phyloP scores from a whole-genome alignment of 805 yeast species.

The Candida namnaoensis region DNA sequence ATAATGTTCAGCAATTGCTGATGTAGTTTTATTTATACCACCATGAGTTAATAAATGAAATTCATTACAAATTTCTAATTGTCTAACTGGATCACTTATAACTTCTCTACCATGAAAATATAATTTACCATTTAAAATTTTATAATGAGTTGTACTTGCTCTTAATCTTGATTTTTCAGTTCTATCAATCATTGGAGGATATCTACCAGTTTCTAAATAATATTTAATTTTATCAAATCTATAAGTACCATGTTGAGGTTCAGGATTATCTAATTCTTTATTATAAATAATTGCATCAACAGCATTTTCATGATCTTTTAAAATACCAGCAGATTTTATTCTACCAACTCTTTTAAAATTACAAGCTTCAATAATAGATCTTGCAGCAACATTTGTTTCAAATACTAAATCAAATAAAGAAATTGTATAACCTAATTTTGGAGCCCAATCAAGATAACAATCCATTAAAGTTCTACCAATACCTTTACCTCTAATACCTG shows the following conservation, averaged over 20 bases:
- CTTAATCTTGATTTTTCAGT: constrained; percentile 85
- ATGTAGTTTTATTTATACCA: constrained; percentile 85
- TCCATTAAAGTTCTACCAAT: constrained; percentile 82
- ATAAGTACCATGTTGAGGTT: constrained; percentile 48
- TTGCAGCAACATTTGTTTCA: constrained; percentile 79
- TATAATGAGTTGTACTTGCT: constrained; percentile 70
- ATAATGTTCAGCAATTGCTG: constrained; percentile 66
- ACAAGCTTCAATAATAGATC: constrained; percentile 67
- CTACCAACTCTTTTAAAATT: constrained; percentile 75
- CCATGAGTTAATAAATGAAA: constrained; percentile 65
- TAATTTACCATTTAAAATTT: constrained; percentile 61
- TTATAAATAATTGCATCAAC: constrained; percentile 87
- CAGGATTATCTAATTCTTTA: constrained; percentile 57
- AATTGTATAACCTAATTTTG: constrained; percentile 78
- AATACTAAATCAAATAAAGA: constrained; percentile 79
- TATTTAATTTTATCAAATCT: constrained; percentile 65
- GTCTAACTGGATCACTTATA: constrained; percentile 67
- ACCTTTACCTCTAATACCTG: constrained; percentile 88
- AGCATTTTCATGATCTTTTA: constrained; percentile 76
- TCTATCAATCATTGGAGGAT: constrained; percentile 77
- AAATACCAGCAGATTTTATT: constrained; percentile 78
- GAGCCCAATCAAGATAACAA: constrained; percentile 87
- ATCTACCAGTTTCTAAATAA: constrained; percentile 76
- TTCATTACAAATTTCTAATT: constrained; percentile 63
- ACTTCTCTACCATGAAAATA: constrained; percentile 77